phyloP scores from a whole-genome alignment of 202 grass and related monocot species.

The Elaeis oleifera region DNA sequence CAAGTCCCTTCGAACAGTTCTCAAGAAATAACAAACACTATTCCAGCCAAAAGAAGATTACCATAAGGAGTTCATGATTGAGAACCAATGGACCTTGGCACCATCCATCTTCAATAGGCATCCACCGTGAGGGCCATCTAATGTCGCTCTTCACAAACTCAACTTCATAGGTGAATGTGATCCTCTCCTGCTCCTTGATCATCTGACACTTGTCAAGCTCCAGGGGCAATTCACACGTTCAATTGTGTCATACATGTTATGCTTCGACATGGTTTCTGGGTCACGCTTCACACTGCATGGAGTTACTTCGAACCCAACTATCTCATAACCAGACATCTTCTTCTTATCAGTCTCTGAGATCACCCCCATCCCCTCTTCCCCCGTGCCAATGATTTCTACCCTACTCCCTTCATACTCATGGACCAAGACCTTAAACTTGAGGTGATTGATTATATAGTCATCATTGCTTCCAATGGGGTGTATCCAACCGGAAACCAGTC shows the following conservation, averaged over 20 bases:
- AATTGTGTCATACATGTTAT: slow-evolving; percentile 76
- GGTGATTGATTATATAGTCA: slow-evolving; percentile 80
- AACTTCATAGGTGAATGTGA: slow-evolving; percentile 73
- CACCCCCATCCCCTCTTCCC: slow-evolving; percentile 62
- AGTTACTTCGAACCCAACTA: slow-evolving; percentile 90
- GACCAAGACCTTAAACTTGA: slow-evolving; percentile 73
- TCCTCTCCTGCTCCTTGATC: slow-evolving; percentile 70
- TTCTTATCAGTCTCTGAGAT: slow-evolving; percentile 56
- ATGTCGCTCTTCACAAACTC: slow-evolving; percentile 78
- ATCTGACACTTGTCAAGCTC: slow-evolving; percentile 57
- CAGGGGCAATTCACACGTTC: slow-evolving; percentile 47
- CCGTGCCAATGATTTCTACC: slow-evolving; percentile 55
- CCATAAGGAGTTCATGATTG: slow-evolving; percentile 96
- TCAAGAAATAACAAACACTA: slow-evolving; percentile 93
- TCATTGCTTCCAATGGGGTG: slow-evolving; percentile 36
- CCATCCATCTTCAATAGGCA: slow-evolving; percentile 95
- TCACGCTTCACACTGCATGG: slow-evolving; percentile 73
- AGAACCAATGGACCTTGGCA: slow-evolving; percentile 88
- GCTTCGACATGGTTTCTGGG: slow-evolving; percentile 41
- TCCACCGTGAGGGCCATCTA: slow-evolving; percentile 96
- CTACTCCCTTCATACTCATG: slow-evolving; percentile 59
- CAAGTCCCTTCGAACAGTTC: slow-evolving; percentile 85
- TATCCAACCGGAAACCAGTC: slow-evolving; percentile 77
- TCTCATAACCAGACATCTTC: slow-evolving; percentile 73
- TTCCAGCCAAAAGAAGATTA: slow-evolving; percentile 85